phyloP scores from a whole-genome alignment of 495 filamentous ascomycete species.

The Aspergillus wentii region DNA sequence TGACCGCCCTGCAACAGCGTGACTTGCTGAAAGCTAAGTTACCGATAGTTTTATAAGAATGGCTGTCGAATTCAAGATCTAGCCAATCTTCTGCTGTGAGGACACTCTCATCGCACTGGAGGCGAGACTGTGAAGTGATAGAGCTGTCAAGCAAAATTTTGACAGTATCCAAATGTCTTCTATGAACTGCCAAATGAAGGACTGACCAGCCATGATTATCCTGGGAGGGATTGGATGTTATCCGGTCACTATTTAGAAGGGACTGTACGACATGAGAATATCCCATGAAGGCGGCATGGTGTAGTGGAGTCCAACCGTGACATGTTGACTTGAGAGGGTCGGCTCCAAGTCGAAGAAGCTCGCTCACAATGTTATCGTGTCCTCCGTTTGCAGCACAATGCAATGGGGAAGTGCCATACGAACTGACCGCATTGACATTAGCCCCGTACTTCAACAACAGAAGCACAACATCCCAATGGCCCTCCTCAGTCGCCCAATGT shows the following conservation, averaged over 20 bases:
- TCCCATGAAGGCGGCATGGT: constrained; percentile 17
- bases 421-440: constrained; percentile 22
- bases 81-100: constrained; percentile 31
- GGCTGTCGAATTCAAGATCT: constrained; percentile 17
- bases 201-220: constrained; percentile 31
- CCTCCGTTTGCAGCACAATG: constrained; percentile 29
- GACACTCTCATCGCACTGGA: constrained; percentile 21
- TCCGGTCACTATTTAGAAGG: constrained; percentile 15
- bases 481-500: constrained; percentile 26
- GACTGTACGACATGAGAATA: constrained; percentile 14
- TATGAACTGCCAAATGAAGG: constrained; percentile 27
- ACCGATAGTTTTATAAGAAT: constrained; percentile 23
- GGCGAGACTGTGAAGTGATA: constrained; percentile 16
- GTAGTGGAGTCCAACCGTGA: constrained; percentile 20
- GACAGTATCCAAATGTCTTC: constrained; percentile 20
- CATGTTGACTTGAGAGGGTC: constrained; percentile 24
- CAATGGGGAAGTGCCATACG: constrained; percentile 25
- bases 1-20: constrained; percentile 25
- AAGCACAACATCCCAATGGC: constrained; percentile 26
- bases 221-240: constrained; percentile 22
- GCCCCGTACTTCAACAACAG: constrained; percentile 18
- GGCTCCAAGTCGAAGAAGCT: constrained; percentile 21
- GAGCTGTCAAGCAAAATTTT: constrained; percentile 17
- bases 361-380: constrained; percentile 19
- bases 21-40: constrained; percentile 26